A percentile compares a stretch with the other conserved stretches of the same genome.
These are phyloP conservation scores for Lycium barbarum DNA, from an alignment of 257 asterid species.

Conservation along the genomic window DNA sequence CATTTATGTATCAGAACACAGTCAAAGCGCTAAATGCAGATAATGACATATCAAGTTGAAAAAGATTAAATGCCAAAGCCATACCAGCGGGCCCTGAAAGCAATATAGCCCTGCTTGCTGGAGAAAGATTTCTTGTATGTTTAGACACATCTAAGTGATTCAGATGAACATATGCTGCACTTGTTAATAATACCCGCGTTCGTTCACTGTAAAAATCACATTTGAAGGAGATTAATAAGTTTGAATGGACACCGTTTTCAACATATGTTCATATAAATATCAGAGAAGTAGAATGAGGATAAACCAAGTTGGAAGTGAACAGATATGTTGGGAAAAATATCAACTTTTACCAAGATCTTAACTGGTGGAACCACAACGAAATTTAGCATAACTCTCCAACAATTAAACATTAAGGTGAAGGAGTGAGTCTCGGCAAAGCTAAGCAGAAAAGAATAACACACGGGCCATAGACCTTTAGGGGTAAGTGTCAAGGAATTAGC, in stretches of 20 bases:
- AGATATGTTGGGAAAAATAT: not conserved
- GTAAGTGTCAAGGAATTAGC: not conserved
- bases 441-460: conserved; percentile 20
- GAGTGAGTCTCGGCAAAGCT: not conserved
- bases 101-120: conserved; percentile 90
- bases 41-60: not conserved
- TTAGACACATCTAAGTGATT: conserved; percentile 77
- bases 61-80: conserved; percentile 19
- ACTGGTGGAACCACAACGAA: not conserved
- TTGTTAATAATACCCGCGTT: conserved; percentile 64
- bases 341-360: not conserved
- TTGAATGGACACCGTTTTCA: not conserved
- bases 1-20: not conserved
- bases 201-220: conserved; percentile 68
- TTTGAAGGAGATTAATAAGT: conserved; percentile 4
- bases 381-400: conserved; percentile 22
- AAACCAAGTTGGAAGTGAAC: not conserved
- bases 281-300: not conserved
- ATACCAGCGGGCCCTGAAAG: conserved; percentile 94
- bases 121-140: conserved; percentile 90
- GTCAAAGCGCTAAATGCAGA: conserved; percentile 4
- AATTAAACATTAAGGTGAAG: conserved; percentile 6
- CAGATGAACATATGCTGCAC: conserved; percentile 92
- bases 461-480: not conserved
- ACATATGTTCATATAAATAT: not conserved